These are phyloP conservation scores for Backusella australiensis DNA, from an alignment of 192 early-diverging fungal genomes.

Conservation along the genomic window DNA sequence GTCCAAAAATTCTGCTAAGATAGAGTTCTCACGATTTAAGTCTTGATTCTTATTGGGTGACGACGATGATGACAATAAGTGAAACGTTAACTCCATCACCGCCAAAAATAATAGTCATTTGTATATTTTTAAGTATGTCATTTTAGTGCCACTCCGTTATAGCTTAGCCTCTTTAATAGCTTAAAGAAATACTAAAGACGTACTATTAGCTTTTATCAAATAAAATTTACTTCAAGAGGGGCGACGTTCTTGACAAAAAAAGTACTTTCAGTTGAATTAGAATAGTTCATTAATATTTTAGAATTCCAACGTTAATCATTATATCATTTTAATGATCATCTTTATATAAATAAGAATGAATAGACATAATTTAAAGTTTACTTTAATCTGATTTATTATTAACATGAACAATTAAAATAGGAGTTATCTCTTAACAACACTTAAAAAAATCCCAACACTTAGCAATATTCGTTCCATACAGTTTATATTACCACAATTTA, in stretches of 20 bases:
- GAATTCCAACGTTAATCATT: not conserved
- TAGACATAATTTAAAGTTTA: not conserved
- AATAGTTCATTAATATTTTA: not conserved
- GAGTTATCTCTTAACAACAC: not conserved
- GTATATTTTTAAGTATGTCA: not conserved
- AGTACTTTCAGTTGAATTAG: not conserved
- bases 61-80: not conserved
- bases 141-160: not conserved
- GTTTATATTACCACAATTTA: not conserved
- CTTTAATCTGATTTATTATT: not conserved
- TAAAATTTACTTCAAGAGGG: not conserved
- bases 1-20: not conserved
- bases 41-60: not conserved
- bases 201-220: not conserved
- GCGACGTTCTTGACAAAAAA: not conserved
- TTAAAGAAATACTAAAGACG: not conserved
- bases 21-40: not conserved
- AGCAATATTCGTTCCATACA: not conserved
- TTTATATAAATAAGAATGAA: not conserved
- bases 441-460: not conserved
- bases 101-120: not conserved
- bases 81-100: conserved; percentile 1
- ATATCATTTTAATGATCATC: not conserved
- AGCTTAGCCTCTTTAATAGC: not conserved
- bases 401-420: not conserved